A percentile compares a stretch with the other conserved stretches of the same genome.
Evolutionary conservation across 805 yeast genomes (phyloP).

Genomic region (Wickerhamomyces subpelliculosus): DNA sequence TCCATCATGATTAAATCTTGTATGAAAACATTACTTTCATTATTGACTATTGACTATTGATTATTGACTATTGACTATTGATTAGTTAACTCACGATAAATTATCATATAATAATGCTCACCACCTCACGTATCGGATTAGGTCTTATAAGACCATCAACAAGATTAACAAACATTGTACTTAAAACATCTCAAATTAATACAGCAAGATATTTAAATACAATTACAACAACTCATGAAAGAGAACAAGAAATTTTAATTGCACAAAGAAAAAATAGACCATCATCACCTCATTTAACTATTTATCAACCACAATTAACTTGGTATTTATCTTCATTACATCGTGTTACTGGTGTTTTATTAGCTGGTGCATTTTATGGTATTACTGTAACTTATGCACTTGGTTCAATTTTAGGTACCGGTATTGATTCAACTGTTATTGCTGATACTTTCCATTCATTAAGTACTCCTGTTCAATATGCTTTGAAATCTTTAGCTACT

Average conservation of each 20-base stretch:
- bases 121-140: slow-evolving; percentile 7
- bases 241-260: slow-evolving; percentile 63
- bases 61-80: no score
- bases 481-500: slow-evolving; percentile 63
- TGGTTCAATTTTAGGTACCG: slow-evolving; percentile 45
- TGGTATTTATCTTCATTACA: slow-evolving; percentile 75
- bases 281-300: slow-evolving; percentile 79
- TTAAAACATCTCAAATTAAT: background rate
- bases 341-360: slow-evolving; percentile 80
- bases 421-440: slow-evolving; percentile 26
- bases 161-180: background rate
- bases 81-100: no score
- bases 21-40: no score
- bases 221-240: slow-evolving; percentile 47
- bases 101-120: slow-evolving; percentile 1
- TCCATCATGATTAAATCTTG: no score
- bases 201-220: slow-evolving; percentile 23
- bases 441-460: slow-evolving; percentile 39
- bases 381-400: slow-evolving; percentile 72
- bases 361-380: slow-evolving; percentile 75
- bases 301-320: slow-evolving; percentile 89
- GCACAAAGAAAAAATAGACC: slow-evolving; percentile 89
- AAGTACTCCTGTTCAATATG: slow-evolving; percentile 55
- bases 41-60: no score
- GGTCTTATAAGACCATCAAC: slow-evolving; percentile 6